A percentile compares a stretch with the other conserved stretches of the same genome.
Evolutionary conservation across 1,284 basidiomycete species (phyloP).

Genomic region (Ustilago cynodontis): DNA sequence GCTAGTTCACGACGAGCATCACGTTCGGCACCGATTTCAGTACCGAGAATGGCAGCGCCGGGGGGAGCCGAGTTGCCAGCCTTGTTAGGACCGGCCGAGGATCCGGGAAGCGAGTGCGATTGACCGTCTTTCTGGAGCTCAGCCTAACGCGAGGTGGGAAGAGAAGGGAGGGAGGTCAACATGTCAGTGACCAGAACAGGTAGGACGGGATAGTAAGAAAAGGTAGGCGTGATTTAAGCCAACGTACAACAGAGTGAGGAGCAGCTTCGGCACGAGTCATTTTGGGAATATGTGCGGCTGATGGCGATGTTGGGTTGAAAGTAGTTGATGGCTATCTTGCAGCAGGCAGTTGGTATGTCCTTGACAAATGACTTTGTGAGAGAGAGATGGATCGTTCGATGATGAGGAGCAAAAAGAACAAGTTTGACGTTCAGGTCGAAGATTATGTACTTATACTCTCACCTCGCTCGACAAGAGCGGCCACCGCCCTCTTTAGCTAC

Average conservation of each 20-base stretch:
- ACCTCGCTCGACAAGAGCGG: neutral
- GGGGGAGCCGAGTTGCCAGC: constrained; percentile 22
- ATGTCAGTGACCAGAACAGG: neutral
- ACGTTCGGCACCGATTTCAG: constrained; percentile 40
- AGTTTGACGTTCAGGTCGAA: neutral
- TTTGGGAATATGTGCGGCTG: constrained; percentile 9
- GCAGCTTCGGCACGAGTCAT: constrained; percentile 49
- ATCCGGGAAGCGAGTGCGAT: constrained; percentile 37
- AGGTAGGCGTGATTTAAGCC: too few relatives aligned
- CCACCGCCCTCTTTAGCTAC: too few relatives aligned
- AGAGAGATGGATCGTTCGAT: neutral
- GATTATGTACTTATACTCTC: constrained; percentile 5
- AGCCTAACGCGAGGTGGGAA: constrained; percentile 9
- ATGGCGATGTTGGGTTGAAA: neutral
- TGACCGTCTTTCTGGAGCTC: constrained; percentile 31
- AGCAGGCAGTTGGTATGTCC: neutral
- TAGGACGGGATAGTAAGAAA: neutral
- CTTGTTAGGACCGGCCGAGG: constrained; percentile 42
- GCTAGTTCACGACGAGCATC: constrained; percentile 44
- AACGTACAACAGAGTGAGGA: constrained; percentile 39
- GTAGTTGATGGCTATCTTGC: neutral
- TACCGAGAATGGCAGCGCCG: constrained; percentile 27
- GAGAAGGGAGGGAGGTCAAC: neutral
- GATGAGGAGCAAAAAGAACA: neutral
- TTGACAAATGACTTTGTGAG: neutral